Evolutionary conservation across 2,329 filamentous ascomycete species (phyloP), one percentile per base, ranked within the genome.

Genomic region (Fusarium napiforme): DNA sequence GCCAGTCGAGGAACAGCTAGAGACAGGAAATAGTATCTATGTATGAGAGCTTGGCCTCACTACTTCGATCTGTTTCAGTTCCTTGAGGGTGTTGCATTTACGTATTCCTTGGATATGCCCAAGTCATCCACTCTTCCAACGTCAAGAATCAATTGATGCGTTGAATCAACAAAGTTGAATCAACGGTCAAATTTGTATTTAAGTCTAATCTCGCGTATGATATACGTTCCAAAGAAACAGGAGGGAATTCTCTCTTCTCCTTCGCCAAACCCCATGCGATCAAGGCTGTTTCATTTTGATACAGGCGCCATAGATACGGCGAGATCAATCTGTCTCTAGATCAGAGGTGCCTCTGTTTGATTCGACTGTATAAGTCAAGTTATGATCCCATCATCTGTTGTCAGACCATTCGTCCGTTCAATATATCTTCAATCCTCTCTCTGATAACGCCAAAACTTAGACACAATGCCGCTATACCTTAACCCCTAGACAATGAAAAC

Each of bases 381-480:
- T 55, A 55, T 55, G 36, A 30, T n/a, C 36, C 34, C 36, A 42
- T 40, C 50, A 55, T 55, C 50, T 40, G 34, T 18, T 42, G 36
- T 40, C 37, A 55, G 36, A 55, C 50, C 50, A 42, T 42, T 30
- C 26, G 39, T 59, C 72, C 60, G 61, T 64, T 64, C 56, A 67
- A 71, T 69, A 74, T 68, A 66, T 72, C 64, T 60, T 75, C 50
- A 56, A 72, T 60, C 60, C 53, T 60, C 63, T 60, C 57, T 55
- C 63, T 70, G 58, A 74, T 61, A 74, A 74, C 69, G 72, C 72
- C 67, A 61, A 73, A 73, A 69, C 68, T 72, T 70, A 70, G 72
- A 67, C 58, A 70, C 60, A 72, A 73, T 57, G 50, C 52, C 67
- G 53, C 46, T 56, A 58, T 42, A 62, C 56, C 47, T 59, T 64